Evolutionary conservation across 495 filamentous ascomycete genomes (phyloP).

Genomic region (Physcia stellaris): DNA sequence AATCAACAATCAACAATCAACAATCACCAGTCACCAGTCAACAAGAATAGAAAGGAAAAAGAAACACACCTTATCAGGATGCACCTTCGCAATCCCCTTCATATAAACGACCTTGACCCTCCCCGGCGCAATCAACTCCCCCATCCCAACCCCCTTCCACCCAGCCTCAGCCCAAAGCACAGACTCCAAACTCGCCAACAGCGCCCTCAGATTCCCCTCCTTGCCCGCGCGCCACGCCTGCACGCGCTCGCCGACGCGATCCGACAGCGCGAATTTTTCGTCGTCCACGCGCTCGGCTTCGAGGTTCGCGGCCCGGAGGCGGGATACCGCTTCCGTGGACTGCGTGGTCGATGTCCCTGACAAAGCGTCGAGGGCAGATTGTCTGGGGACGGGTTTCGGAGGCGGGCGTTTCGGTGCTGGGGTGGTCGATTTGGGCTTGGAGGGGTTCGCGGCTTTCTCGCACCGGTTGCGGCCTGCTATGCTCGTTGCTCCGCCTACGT

Average conservation of each 20-base stretch:
- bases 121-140: slow-evolving; percentile 74
- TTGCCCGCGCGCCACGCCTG: slow-evolving; percentile 74
- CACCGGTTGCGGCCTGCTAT: slow-evolving; percentile 81
- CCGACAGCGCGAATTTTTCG: slow-evolving; percentile 80
- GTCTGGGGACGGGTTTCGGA: slow-evolving; percentile 23
- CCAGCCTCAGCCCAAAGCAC: slow-evolving; percentile 85
- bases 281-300: slow-evolving; percentile 74
- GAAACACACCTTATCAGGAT: slow-evolving; percentile 85
- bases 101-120: slow-evolving; percentile 97
- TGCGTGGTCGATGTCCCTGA: slow-evolving; percentile 8
- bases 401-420: slow-evolving; percentile 24
- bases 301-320: slow-evolving; percentile 67
- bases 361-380: slow-evolving; percentile 37
- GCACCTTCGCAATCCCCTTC: slow-evolving; percentile 97
- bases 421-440: slow-evolving; percentile 19
- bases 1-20: not conserved
- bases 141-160: slow-evolving; percentile 94
- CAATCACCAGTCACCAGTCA: too few species aligned
- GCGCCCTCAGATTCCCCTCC: slow-evolving; percentile 78
- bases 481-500: slow-evolving; percentile 68
- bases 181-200: slow-evolving; percentile 75
- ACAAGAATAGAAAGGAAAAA: not conserved
- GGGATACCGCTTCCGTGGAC: slow-evolving; percentile 51
- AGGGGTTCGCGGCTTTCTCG: slow-evolving; percentile 52
- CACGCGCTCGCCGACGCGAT: slow-evolving; percentile 67